Percentiles rank a stretch among this genome's conserved stretches.
phyloP scores from a whole-genome alignment of 331 rosid genomes.

The Spiraea crenata region DNA sequence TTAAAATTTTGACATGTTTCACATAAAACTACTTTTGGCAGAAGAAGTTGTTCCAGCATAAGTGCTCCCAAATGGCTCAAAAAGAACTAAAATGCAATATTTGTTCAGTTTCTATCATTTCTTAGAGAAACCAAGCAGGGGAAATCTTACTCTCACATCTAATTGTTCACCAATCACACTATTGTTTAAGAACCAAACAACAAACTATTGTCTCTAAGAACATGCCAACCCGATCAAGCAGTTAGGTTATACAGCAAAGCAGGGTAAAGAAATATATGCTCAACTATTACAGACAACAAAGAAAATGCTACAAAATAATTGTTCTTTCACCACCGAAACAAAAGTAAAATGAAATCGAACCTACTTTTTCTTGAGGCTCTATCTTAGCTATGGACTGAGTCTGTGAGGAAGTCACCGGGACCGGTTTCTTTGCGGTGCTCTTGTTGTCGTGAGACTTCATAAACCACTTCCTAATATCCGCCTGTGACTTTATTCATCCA shows the following conservation, averaged over 20 bases:
- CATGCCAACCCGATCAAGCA: background rate
- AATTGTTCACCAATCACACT: background rate
- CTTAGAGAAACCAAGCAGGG: no score
- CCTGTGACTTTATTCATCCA: slow-evolving; percentile 29
- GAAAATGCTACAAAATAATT: background rate
- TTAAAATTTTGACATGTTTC: no score
- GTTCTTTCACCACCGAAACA: background rate
- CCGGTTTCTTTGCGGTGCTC: slow-evolving; percentile 36
- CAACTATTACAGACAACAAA: background rate
- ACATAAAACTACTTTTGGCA: no score
- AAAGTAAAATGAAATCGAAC: slow-evolving; percentile 8
- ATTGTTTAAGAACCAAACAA: background rate
- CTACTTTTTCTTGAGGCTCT: slow-evolving; percentile 44
- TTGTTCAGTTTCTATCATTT: background rate
- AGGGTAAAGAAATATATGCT: background rate
- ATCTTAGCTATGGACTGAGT: slow-evolving; percentile 45
- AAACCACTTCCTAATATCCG: slow-evolving; percentile 93
- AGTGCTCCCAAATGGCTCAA: no score
- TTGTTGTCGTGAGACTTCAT: slow-evolving; percentile 83
- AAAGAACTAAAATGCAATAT: background rate
- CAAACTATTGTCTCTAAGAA: background rate
- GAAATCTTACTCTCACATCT: no score
- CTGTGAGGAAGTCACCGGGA: slow-evolving; percentile 7
- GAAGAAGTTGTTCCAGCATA: no score
- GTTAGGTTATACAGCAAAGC: background rate